Evolutionary conservation across 169 alveolate species (phyloP).

Genomic region (Eimeria acervulina): DNA sequence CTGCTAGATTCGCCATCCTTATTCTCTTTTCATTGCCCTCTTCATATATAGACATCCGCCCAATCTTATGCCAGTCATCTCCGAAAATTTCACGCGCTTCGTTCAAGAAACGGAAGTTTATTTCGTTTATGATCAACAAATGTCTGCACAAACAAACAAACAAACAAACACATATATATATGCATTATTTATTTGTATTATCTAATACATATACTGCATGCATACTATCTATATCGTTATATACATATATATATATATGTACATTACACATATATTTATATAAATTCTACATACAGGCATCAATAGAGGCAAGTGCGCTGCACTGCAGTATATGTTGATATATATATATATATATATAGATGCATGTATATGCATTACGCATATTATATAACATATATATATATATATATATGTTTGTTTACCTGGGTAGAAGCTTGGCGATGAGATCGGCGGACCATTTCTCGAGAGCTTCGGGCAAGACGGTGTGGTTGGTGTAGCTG

Average conservation of each 20-base stretch:
- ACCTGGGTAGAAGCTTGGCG: constrained; percentile 94
- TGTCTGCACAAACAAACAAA: constrained; percentile 84
- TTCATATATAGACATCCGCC: constrained; percentile 94
- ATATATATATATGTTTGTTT: neutral
- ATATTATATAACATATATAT: no score
- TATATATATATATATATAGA: no score
- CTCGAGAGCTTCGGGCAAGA: constrained; percentile 98
- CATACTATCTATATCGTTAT: no score
- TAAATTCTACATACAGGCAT: no score
- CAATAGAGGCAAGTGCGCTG: no score
- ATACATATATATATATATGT: no score
- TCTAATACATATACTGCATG: no score
- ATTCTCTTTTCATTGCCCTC: constrained; percentile 93
- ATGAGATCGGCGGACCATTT: constrained; percentile 96
- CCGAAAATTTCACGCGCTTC: constrained; percentile 89
- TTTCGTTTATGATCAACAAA: constrained; percentile 94
- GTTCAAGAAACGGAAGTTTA: constrained; percentile 94
- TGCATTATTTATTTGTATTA: neutral
- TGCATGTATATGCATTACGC: no score
- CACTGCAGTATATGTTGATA: no score
- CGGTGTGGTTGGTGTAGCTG: constrained; percentile 98
- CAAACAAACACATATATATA: no score
- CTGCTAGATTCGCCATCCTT: constrained; percentile 97
- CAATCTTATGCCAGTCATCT: constrained; percentile 87
- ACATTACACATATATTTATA: no score